Conservation (phyloP, 2,329 filamentous ascomycete species). For the Exserohilum rostratum region DNA sequence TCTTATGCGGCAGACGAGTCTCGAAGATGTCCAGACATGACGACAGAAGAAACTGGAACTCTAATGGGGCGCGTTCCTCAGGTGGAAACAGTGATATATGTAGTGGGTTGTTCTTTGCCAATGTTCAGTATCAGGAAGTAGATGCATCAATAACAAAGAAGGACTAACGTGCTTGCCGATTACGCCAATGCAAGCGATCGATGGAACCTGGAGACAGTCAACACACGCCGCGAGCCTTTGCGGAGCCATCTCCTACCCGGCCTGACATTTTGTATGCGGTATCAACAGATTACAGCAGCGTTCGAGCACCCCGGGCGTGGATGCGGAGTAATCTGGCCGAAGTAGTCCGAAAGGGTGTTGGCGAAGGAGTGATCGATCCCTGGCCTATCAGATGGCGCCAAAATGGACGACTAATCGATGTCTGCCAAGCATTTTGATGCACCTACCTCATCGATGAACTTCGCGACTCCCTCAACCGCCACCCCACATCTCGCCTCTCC, state of each 20-base stretch:
- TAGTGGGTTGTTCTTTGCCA: slow-evolving; percentile 84
- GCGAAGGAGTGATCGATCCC: slow-evolving; percentile 18
- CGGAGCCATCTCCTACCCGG: slow-evolving; percentile 4
- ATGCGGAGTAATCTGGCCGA: slow-evolving; percentile 23
- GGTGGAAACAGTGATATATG: slow-evolving; percentile 86
- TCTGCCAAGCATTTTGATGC: slow-evolving; percentile 32
- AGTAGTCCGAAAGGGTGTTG: slow-evolving; percentile 34
- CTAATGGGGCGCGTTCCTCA: slow-evolving; percentile 77
- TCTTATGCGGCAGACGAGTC: slow-evolving; percentile 75
- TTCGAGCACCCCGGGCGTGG: slow-evolving; percentile 11
- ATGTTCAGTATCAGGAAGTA: slow-evolving; percentile 11
- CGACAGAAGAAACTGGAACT: slow-evolving; percentile 90
- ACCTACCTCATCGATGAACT: slow-evolving; percentile 40
- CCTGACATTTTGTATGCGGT: slow-evolving; percentile 12
- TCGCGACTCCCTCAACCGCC: slow-evolving; percentile 37
- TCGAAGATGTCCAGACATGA: slow-evolving; percentile 94
- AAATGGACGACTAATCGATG: slow-evolving; percentile 39
- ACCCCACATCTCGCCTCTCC: slow-evolving; percentile 45
- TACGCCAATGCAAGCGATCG: slow-evolving; percentile 90
- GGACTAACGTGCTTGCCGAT: slow-evolving; percentile 84
- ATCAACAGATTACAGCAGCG: neutral
- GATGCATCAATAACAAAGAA: slow-evolving; percentile 3
- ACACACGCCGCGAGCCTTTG: neutral
- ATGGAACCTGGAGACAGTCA: slow-evolving; percentile 58
- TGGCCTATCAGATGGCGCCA: slow-evolving; percentile 41